phyloP scores from a whole-genome alignment of 345 rosid genomes.

The Boechera divaricarpa region DNA sequence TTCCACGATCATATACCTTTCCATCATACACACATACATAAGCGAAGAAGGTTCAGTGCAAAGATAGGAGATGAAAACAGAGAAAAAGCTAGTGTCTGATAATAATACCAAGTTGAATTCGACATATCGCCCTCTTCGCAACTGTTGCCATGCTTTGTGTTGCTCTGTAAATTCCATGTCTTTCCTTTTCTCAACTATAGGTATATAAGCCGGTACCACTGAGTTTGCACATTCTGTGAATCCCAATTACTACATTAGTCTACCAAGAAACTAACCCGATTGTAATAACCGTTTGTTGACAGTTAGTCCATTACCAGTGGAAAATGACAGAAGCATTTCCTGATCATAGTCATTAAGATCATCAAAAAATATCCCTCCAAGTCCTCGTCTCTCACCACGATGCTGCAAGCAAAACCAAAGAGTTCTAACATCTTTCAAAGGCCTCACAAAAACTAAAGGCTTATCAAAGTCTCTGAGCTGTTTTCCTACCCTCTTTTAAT shows the following conservation, averaged over 20 bases:
- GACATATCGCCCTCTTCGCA: conserved; percentile 94
- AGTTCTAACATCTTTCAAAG: not conserved
- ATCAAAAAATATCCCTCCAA: conserved; percentile 98
- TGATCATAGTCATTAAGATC: conserved; percentile 91
- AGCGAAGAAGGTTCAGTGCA: conserved; percentile 12
- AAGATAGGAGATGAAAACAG: not conserved
- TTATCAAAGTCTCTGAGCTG: conserved; percentile 1
- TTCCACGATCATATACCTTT: conserved; percentile 96
- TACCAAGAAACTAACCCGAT: conserved; percentile 18
- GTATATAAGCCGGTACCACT: conserved; percentile 91
- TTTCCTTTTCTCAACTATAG: conserved; percentile 84
- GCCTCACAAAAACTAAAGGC: conserved; percentile 9
- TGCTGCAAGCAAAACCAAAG: conserved; percentile 62
- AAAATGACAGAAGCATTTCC: conserved; percentile 92
- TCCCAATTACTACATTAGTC: conserved; percentile 26
- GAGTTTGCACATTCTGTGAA: conserved; percentile 87
- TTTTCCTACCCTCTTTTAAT: not conserved
- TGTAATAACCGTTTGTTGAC: not conserved
- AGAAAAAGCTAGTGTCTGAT: conserved; percentile 2
- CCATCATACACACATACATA: conserved; percentile 17
- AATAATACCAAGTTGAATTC: conserved; percentile 87
- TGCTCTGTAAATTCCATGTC: conserved; percentile 73
- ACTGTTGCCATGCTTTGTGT: conserved; percentile 96
- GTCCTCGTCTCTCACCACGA: conserved; percentile 91
- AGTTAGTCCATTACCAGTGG: conserved; percentile 69